These are phyloP conservation scores for Akanthomyces dipterigenus DNA, from an alignment of 2,329 filamentous ascomycete genomes.

Conservation along the genomic window DNA sequence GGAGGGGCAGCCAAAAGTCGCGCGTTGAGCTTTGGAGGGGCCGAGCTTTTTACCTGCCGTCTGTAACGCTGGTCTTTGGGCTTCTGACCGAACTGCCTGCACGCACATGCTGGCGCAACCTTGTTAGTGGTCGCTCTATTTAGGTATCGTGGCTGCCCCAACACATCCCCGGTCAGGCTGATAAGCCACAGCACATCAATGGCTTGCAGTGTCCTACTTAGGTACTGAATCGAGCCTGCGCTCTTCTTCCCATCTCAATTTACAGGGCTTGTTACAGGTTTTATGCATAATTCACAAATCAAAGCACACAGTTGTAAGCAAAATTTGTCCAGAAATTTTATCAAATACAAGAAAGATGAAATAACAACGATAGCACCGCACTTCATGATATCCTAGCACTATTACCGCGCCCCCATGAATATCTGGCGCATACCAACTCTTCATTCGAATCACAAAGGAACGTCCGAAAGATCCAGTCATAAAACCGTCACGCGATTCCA, in stretches of 20 bases:
- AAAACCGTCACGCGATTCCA: neutral
- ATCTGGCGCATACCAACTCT: neutral
- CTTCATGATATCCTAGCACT: slow-evolving; percentile 9
- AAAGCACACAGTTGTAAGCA: no score
- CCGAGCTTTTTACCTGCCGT: neutral
- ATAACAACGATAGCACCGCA: neutral
- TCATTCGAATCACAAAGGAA: slow-evolving; percentile 4
- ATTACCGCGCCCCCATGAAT: slow-evolving; percentile 5
- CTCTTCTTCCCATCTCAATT: no score
- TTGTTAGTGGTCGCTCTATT: no score
- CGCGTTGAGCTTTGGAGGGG: slow-evolving; percentile 5
- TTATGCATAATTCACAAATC: no score
- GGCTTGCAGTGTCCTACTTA: no score
- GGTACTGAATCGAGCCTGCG: no score
- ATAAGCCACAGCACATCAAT: no score
- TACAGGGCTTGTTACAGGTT: no score
- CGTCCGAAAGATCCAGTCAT: neutral
- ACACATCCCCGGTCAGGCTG: no score
- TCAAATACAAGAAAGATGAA: slow-evolving; percentile 1
- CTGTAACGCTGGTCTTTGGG: neutral
- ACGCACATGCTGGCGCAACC: neutral
- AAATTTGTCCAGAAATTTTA: neutral
- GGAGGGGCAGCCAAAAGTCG: slow-evolving; percentile 9
- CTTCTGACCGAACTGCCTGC: neutral
- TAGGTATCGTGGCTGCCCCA: no score